Conservation (phyloP, 768 basidiomycete genomes). For the button mushroom (Agaricus bisporus) region DNA sequence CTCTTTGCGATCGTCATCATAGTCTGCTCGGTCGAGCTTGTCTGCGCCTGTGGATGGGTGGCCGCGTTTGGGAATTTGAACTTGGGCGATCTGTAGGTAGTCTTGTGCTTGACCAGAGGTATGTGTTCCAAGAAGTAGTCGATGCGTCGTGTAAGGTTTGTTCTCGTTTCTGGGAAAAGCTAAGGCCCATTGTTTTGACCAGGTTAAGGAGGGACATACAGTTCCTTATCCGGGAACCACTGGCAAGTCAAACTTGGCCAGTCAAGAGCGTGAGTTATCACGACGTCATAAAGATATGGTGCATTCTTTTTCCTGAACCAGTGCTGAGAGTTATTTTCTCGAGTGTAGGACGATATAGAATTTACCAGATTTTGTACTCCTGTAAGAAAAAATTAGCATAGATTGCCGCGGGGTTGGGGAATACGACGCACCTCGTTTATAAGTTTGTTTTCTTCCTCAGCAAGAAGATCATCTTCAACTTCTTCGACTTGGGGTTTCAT, state of each 20-base stretch:
- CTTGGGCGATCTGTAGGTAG: constrained; percentile 92
- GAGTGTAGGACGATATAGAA: neutral
- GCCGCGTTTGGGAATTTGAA: constrained; percentile 85
- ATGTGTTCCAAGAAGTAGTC: constrained; percentile 94
- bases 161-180: constrained; percentile 60
- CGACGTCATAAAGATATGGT: constrained; percentile 95
- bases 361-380: constrained; percentile 85
- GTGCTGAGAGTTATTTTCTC: neutral
- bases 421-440: constrained; percentile 68
- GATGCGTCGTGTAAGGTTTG: constrained; percentile 93
- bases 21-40: constrained; percentile 71
- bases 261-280: constrained; percentile 95
- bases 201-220: constrained; percentile 43
- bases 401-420: constrained; percentile 1
- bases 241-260: constrained; percentile 98
- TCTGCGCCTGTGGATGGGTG: constrained; percentile 56
- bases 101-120: constrained; percentile 93
- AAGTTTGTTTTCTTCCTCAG: constrained; percentile 83
- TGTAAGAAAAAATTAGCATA: constrained; percentile 19
- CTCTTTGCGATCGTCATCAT: constrained; percentile 92
- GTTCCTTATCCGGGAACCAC: constrained; percentile 97
- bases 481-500: constrained; percentile 59
- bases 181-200: neutral
- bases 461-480: constrained; percentile 72
- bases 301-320: constrained; percentile 86